These are phyloP conservation scores for Pisolithus tinctorius DNA, from an alignment of 768 basidiomycete genomes.

Conservation along the genomic window DNA sequence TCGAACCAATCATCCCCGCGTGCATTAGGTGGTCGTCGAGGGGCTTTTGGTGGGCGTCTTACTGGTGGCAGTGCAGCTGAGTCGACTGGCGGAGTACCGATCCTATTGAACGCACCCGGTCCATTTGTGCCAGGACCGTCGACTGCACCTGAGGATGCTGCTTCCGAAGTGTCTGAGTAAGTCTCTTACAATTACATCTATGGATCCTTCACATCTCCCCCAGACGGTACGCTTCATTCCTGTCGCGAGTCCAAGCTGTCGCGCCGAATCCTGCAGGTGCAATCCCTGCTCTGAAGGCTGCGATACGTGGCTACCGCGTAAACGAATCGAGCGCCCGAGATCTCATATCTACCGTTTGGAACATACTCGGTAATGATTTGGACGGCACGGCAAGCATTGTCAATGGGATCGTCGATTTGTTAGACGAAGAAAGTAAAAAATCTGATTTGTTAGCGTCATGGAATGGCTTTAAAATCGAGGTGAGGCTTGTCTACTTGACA, in stretches of 20 bases:
- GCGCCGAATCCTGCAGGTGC: slow-evolving; percentile 54
- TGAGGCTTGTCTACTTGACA: slow-evolving; percentile 42
- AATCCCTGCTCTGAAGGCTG: slow-evolving; percentile 58
- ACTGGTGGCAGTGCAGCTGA: slow-evolving; percentile 33
- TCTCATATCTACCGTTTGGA: slow-evolving; percentile 86
- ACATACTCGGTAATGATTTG: slow-evolving; percentile 55
- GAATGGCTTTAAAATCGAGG: slow-evolving; percentile 82
- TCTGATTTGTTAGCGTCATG: slow-evolving; percentile 66
- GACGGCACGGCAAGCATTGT: slow-evolving; percentile 74
- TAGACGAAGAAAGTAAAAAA: slow-evolving; percentile 85
- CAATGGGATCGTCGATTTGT: slow-evolving; percentile 64
- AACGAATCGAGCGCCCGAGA: slow-evolving; percentile 79
- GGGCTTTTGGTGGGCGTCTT: slow-evolving; percentile 55
- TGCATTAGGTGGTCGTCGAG: slow-evolving; percentile 43
- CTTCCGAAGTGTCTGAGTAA: slow-evolving; percentile 51
- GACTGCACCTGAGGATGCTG: slow-evolving; percentile 34
- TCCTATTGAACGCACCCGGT: slow-evolving; percentile 15
- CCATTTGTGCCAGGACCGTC: slow-evolving; percentile 28
- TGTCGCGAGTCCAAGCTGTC: slow-evolving; percentile 53
- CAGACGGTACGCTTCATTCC: slow-evolving; percentile 64
- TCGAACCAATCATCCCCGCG: slow-evolving; percentile 16
- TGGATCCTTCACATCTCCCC: not conserved
- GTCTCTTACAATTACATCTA: slow-evolving; percentile 14
- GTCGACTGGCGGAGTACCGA: slow-evolving; percentile 9
- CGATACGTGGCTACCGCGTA: slow-evolving; percentile 69